These are phyloP conservation scores for Adansonia digitata DNA, from an alignment of 345 rosid species.

Conservation along the genomic window DNA sequence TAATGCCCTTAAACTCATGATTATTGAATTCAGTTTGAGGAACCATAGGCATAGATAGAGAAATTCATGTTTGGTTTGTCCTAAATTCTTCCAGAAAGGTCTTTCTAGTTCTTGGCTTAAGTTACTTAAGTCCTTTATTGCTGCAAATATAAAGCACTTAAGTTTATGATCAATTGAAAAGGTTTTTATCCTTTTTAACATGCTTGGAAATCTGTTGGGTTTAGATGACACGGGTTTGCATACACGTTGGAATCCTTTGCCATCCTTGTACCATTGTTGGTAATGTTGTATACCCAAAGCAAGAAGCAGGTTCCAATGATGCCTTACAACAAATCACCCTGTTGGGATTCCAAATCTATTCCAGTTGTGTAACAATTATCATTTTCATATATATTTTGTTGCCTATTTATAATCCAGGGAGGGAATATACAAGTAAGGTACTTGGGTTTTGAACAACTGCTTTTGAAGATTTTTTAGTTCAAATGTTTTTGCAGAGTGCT, in stretches of 20 bases:
- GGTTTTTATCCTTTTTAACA: background rate
- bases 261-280: background rate
- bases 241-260: background rate
- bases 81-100: background rate
- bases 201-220: background rate
- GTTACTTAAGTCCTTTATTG: background rate
- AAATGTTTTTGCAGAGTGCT: background rate
- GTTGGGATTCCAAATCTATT: background rate
- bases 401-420: background rate
- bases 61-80: background rate
- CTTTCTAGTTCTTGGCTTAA: slow-evolving; percentile 1
- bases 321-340: background rate
- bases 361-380: background rate
- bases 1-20: background rate
- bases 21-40: background rate
- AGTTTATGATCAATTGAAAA: background rate
- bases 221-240: background rate
- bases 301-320: background rate
- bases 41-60: background rate
- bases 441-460: background rate
- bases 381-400: background rate
- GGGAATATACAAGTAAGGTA: background rate
- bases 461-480: background rate
- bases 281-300: background rate
- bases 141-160: background rate